phyloP scores from a whole-genome alignment of 352 stramenopile genomes.

The Pythium myriotylum region DNA sequence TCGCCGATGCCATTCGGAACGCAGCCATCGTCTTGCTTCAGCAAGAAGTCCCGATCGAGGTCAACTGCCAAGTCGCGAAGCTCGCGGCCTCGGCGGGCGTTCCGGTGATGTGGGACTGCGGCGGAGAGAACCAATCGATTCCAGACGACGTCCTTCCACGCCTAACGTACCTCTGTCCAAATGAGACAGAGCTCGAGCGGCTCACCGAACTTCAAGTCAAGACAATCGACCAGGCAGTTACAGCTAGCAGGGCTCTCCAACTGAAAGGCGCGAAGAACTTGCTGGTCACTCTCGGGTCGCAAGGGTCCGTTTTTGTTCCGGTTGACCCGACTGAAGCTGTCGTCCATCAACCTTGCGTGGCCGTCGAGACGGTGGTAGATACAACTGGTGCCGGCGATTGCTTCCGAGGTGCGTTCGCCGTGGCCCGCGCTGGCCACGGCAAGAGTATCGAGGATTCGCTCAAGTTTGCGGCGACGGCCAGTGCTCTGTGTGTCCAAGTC shows the following conservation, averaged over 20 bases:
- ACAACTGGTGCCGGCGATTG: conserved; percentile 82
- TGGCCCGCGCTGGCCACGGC: conserved; percentile 46
- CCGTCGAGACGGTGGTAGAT: conserved; percentile 68
- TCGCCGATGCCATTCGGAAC: conserved; percentile 49
- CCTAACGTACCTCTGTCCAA: conserved; percentile 73
- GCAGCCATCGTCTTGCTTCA: conserved; percentile 73
- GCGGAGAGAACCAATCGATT: conserved; percentile 69
- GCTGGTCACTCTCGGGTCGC: conserved; percentile 69
- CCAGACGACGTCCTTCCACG: conserved; percentile 51
- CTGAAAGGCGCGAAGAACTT: conserved; percentile 50
- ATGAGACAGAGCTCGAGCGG: conserved; percentile 75
- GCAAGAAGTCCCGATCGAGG: conserved; percentile 58
- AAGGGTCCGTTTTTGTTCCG: conserved; percentile 69
- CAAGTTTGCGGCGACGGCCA: conserved; percentile 54
- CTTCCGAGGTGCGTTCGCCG: conserved; percentile 73
- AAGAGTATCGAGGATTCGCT: conserved; percentile 55
- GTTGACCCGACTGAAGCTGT: conserved; percentile 27
- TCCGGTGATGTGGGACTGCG: conserved; percentile 79
- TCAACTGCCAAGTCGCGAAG: conserved; percentile 64
- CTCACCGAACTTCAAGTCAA: conserved; percentile 43
- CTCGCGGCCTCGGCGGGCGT: conserved; percentile 44
- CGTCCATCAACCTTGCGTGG: conserved; percentile 53
- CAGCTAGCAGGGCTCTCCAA: conserved; percentile 55
- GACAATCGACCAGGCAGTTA: conserved; percentile 50
- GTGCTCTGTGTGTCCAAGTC: conserved; percentile 67